These are phyloP conservation scores for Ophiognomonia clavigignenti-juglandacearum DNA, from an alignment of 2,329 filamentous ascomycete genomes.

Conservation along the genomic window DNA sequence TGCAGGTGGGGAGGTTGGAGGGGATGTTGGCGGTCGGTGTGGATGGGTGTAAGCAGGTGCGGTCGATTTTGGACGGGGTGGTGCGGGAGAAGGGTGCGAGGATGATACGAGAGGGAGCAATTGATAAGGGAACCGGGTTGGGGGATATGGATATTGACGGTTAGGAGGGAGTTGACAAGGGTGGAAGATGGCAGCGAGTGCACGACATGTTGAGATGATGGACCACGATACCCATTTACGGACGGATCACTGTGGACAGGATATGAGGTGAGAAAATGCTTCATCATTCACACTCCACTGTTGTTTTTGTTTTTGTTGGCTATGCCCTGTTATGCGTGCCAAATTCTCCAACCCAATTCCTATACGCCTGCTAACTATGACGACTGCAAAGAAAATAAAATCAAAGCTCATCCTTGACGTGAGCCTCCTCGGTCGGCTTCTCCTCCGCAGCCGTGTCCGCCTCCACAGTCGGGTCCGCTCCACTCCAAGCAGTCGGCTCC, in stretches of 20 bases:
- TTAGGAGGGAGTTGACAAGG: slow-evolving; percentile 12
- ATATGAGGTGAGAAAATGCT: slow-evolving; percentile 1
- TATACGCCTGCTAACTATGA: slow-evolving; percentile 12
- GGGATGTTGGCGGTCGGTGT: slow-evolving; percentile 90
- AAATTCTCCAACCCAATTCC: not conserved
- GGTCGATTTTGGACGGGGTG: slow-evolving; percentile 73
- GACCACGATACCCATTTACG: slow-evolving; percentile 7
- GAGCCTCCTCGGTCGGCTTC: slow-evolving; percentile 9
- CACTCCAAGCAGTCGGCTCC: slow-evolving; percentile 24
- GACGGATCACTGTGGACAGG: not conserved
- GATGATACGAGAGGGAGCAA: slow-evolving; percentile 54
- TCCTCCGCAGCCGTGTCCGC: slow-evolving; percentile 10
- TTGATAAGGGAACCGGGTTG: slow-evolving; percentile 43
- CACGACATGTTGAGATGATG: not conserved
- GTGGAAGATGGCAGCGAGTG: slow-evolving; percentile 5
- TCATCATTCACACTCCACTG: not conserved
- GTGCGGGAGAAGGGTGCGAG: slow-evolving; percentile 66
- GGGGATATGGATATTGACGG: slow-evolving; percentile 44
- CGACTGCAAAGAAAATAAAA: not conserved
- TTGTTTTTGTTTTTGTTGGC: not conserved
- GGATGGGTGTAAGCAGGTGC: slow-evolving; percentile 84
- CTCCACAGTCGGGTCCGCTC: slow-evolving; percentile 24
- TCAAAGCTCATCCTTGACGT: slow-evolving; percentile 14
- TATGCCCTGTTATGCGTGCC: not conserved
- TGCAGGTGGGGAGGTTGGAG: slow-evolving; percentile 78